Base-by-base conservation (phyloP, 192 early-diverging fungal species). In the Backusella tuberculispora region DNA sequence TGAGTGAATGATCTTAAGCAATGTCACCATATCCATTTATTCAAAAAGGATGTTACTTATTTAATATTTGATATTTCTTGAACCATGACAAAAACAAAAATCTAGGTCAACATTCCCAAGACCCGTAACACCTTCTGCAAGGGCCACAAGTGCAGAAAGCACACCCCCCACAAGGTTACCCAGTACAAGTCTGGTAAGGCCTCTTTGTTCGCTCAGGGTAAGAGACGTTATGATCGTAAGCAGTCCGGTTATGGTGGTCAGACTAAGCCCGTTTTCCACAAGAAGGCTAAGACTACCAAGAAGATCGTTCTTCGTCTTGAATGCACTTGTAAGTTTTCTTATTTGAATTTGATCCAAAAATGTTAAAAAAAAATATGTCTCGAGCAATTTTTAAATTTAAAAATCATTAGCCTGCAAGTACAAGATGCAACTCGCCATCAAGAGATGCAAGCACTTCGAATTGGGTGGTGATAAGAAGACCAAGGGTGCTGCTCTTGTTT, bases 251-350 rank as follows among this genome's bases (percentile, higher is more conserved):
- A 92, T 89, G 98, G 98, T 95, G 98, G 98, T 91, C 98, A 99
- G 90, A 98, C 96, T 88, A 99, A 99, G 94, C 98, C 97, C 83
- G 95, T 99, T 82, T 99, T 99, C 96, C 97, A 98, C 95, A 99
- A 99, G 93, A 99, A 99, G 93, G 98, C 97, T 84, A 99, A 99
- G 95, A 99, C 98, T 79, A 99, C 96, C 88, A 99, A 98, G 92
- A 99, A 99, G 94, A 86, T 98, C 85, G 98, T 98, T 24, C 93
- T 99, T 76, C 95, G 96, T 91, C 88, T 99, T 43, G 97, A 99
- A 87, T 99, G 98, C 91, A 97, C 92, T 77, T 19, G 68, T 69
- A 69, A n/a, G 68, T 69, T 15, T 14, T 5, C 4, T 43, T 43
- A 88, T 91, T 76, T 53, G 5, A 17, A n/a, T n/a, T n/a, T n/a